Evolutionary conservation across 228 moss, liverwort and hornwort species (phyloP).

Genomic region (Sphagnum magellanicum): DNA sequence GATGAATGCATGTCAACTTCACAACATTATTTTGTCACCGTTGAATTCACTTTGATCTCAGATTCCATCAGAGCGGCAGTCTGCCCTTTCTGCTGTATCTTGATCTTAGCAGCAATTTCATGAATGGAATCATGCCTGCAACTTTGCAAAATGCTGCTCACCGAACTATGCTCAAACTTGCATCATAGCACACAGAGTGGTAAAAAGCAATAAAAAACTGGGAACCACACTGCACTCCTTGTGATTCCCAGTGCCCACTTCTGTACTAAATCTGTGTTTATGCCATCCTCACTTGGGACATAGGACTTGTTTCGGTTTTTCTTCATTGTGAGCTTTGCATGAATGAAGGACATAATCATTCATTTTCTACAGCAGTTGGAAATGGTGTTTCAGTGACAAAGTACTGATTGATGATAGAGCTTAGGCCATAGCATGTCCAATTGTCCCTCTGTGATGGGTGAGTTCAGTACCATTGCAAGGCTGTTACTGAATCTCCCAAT

Average conservation of each 20-base stretch:
- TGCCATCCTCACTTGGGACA: too few relatives aligned
- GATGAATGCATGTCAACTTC: too few relatives aligned
- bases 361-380: too few relatives aligned
- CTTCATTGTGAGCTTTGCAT: too few relatives aligned
- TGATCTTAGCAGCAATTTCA: slow-evolving; percentile 66
- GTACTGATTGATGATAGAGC: too few relatives aligned
- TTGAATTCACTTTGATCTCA: slow-evolving; percentile 44
- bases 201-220: slow-evolving; percentile 52
- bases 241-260: slow-evolving; percentile 22
- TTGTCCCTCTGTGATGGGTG: too few relatives aligned
- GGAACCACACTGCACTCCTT: slow-evolving; percentile 70
- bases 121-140: slow-evolving; percentile 56
- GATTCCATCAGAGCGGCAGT: slow-evolving; percentile 55
- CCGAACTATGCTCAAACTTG: slow-evolving; percentile 40
- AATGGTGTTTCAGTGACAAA: too few relatives aligned
- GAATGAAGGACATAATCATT: too few relatives aligned
- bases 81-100: slow-evolving; percentile 43
- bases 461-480: slow-evolving; percentile 37
- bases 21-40: too few relatives aligned
- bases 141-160: slow-evolving; percentile 51
- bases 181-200: slow-evolving; percentile 56
- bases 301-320: too few relatives aligned
- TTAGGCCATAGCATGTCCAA: too few relatives aligned
- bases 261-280: too few relatives aligned
- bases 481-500: slow-evolving; percentile 90